Evolutionary conservation across 2,329 filamentous ascomycete species (phyloP).

Genomic region (Dryadomyces sulphureus): DNA sequence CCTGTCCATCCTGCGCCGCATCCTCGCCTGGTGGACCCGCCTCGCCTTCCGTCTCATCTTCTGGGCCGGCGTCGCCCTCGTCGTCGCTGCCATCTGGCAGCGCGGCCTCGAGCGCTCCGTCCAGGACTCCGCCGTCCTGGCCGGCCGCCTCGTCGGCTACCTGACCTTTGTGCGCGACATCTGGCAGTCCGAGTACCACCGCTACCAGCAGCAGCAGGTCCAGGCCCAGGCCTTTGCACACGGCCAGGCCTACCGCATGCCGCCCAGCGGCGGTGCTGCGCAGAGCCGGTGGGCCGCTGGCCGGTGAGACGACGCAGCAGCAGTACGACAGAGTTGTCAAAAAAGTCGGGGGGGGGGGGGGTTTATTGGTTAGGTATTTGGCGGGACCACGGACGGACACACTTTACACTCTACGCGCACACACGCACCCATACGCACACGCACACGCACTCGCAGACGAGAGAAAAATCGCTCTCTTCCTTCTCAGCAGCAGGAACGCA

Average conservation of each 20-base stretch:
- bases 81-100: constrained; percentile 45
- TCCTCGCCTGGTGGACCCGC: constrained; percentile 65
- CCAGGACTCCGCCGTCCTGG: constrained; percentile 37
- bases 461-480: no score
- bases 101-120: constrained; percentile 51
- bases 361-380: no score
- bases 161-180: constrained; percentile 33
- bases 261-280: neutral
- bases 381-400: no score
- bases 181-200: constrained; percentile 42
- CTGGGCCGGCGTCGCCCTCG: constrained; percentile 42
- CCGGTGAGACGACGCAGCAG: neutral
- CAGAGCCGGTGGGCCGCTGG: constrained; percentile 1
- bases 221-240: constrained; percentile 12
- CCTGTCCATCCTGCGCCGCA: constrained; percentile 53
- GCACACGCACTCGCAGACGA: no score
- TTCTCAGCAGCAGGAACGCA: neutral
- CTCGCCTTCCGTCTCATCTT: constrained; percentile 47
- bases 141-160: constrained; percentile 29
- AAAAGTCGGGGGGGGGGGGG: neutral
- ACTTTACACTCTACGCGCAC: no score
- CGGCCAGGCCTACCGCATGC: constrained; percentile 4
- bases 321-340: neutral
- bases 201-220: constrained; percentile 34
- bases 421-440: no score